Evolutionary conservation across 768 basidiomycete species (phyloP).

Genomic region (Candolleomyces eurysporus): DNA sequence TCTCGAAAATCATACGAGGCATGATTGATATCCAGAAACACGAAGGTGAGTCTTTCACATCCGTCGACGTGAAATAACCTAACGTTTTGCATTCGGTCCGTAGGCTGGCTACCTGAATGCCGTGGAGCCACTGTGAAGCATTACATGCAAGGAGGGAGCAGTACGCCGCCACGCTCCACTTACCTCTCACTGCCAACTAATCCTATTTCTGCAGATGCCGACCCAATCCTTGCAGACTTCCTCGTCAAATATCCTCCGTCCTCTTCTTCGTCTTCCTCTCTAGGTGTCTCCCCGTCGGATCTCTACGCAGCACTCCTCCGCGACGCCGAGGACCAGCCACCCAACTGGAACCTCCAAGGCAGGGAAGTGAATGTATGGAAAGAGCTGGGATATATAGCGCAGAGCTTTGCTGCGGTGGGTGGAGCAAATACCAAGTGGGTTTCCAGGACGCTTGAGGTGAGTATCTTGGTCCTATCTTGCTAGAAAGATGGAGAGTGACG

Average conservation of each 20-base stretch:
- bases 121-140: slow-evolving; percentile 52
- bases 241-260: slow-evolving; percentile 48
- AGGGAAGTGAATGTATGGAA: slow-evolving; percentile 59
- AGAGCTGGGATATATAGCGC: slow-evolving; percentile 36
- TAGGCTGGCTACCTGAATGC: slow-evolving; percentile 69
- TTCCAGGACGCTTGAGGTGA: slow-evolving; percentile 58
- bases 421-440: slow-evolving; percentile 63
- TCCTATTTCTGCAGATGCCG: slow-evolving; percentile 41
- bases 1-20: slow-evolving; percentile 57
- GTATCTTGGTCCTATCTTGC: not conserved
- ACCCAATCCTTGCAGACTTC: slow-evolving; percentile 64
- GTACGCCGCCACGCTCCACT: too few relatives aligned
- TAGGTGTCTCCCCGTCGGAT: slow-evolving; percentile 47
- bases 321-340: slow-evolving; percentile 55
- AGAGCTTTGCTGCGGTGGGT: slow-evolving; percentile 40
- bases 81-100: not conserved
- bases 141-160: too few relatives aligned
- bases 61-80: too few relatives aligned
- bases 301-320: slow-evolving; percentile 58
- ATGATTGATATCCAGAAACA: slow-evolving; percentile 68
- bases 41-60: slow-evolving; percentile 41
- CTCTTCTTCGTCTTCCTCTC: slow-evolving; percentile 27
- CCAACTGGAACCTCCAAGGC: slow-evolving; percentile 63
- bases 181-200: not conserved
- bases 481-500: not conserved